Base-by-base conservation (phyloP, 768 basidiomycete genomes). In the Galerina marginata region DNA sequence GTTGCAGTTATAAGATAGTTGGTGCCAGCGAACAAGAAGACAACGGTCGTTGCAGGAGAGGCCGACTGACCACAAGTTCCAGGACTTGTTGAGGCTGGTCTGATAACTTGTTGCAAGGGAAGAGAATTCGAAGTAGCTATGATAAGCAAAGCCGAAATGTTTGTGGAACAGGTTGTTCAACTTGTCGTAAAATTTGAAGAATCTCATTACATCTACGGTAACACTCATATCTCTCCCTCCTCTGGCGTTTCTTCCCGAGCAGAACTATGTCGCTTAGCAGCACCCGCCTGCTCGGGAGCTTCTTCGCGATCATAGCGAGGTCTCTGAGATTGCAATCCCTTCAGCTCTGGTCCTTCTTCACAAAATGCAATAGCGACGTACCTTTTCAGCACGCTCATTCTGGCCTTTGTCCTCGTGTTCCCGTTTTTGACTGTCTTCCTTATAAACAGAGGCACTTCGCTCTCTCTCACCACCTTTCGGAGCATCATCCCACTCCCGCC, bases 161-260 rank as follows among this genome's bases (percentile, higher is more conserved):
- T 20, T 20, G 20, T 20, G 20, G 20, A 20, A 20, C 20, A 20
- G 20, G 20, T 20, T 20, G 20, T 20, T 20, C 20, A 20, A 20
- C 20, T 33, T 33, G 5, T 33, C 29, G 29, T 33, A 33, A 33
- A 33, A 33, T 7, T 7, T 33, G 29, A 33, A 33, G 29, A 33
- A 33, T 7, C 4, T 3, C 29, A 33, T 20, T 33, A 33, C 29
- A 33, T n/a, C 47, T 44, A 48, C 43, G 25, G 59, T 58, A 59
- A 59, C 54, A 61, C 50, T 54, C 59, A 93, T 67, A 95, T 95
- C 71, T 94, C 92, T 25, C 92, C 92, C 72, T 95, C 92, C 77
- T 95, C 93, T 2, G 92, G 93, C 45, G 88, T 92, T 70, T 93
- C 92, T 40, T 80, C 91, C 49, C 90, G 81, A 12, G 75, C 75